Evolutionary conservation across 352 stramenopile genomes (phyloP), one percentile per base, ranked within the genome.

Genomic region (Globisporangium ultimum): DNA sequence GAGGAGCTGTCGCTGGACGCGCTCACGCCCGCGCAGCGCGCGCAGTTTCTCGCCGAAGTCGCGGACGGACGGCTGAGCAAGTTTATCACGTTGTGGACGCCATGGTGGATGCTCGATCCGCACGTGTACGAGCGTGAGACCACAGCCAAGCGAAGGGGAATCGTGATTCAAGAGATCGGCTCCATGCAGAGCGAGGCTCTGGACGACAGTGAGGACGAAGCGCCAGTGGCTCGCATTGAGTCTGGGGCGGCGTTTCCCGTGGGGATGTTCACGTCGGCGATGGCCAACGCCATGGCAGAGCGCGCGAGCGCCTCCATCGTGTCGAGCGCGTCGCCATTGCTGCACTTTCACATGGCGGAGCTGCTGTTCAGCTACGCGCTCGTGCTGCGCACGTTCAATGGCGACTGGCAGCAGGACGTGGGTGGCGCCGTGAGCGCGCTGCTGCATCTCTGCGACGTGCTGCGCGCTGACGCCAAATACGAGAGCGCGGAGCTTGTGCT

Each of bases 311-410:
- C n/a, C 24, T 59, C 67, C 15, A 52, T 50, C 34, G 28, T 60
- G 60, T 3, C 63, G 48, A 21, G 32, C 66, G 2, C 75, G 8
- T 81, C 82, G 41, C 72, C 71, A 2, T 70, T 43, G 12, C 64
- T 94, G 11, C 58, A 61, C 20, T 88, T 76, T 48, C 76, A 94
- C 61, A 51, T 92, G 45, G 48, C 89, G 2, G 84, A 94, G 59
- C 36, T 90, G 14, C 51, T 92, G 7, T 89, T 88, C 42, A 72
- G 78, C 2, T 94, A 94, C 56, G 72, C 73, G 13, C 54, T 86
- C n/a, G 70, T 88, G 8, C 64, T 94, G 68, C 78, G 84, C 12
- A 68, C 51, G 41, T 94, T 88, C 68, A 94, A 94, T 21, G 84
- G 84, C 18, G 84, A 94, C 59, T 91, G 83, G 69, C 50, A 48